Evolutionary conservation across 164 flowering plant genomes (phyloP).

Genomic region (Aristolochia fimbriata): DNA sequence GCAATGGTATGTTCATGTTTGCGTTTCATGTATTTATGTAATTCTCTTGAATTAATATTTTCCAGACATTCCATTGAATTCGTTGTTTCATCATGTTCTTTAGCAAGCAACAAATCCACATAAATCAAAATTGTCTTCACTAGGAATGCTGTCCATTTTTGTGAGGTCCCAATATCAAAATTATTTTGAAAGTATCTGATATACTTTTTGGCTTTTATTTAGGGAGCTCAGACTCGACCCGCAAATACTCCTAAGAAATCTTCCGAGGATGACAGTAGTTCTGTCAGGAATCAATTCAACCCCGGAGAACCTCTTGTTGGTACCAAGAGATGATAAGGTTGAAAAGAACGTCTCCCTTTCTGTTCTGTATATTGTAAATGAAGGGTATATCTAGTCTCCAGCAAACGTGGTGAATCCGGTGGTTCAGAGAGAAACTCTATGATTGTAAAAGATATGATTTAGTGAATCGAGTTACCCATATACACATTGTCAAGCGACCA

Average conservation of each 20-base stretch:
- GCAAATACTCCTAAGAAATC: conserved; percentile 24
- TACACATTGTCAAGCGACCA: no score
- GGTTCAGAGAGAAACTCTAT: no score
- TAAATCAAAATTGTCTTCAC: no score
- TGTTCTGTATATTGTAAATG: neutral
- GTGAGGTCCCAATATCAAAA: no score
- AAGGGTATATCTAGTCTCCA: no score
- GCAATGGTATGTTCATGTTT: conserved; percentile 18
- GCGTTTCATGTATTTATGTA: no score
- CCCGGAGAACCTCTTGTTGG: conserved; percentile 22
- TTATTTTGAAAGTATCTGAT: neutral
- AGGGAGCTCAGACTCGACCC: conserved; percentile 49
- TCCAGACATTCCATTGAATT: no score
- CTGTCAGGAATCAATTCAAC: conserved; percentile 3
- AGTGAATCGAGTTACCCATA: no score
- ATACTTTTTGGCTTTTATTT: conserved; percentile 2
- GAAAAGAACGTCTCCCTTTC: neutral
- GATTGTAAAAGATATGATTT: no score
- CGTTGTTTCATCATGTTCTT: neutral
- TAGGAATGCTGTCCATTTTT: no score
- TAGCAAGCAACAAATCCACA: neutral
- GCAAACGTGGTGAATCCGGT: no score
- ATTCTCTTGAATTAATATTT: no score
- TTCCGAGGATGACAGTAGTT: conserved; percentile 25
- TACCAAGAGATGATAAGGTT: neutral